Conservation (phyloP, 169 alveolate species). For the Ichthyophthirius multifiliis region DNA sequence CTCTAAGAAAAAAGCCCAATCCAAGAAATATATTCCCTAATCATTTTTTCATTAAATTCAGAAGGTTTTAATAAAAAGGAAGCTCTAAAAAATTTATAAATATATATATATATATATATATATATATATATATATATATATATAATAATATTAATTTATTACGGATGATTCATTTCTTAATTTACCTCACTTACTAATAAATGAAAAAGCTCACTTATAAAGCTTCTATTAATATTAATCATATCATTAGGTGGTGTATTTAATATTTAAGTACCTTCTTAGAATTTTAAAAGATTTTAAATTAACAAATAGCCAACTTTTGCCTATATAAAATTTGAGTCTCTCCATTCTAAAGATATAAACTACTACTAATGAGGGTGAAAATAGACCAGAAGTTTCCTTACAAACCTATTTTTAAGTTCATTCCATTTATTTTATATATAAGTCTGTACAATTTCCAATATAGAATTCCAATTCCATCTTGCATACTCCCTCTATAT, state of each 20-base stretch:
- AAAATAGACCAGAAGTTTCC: slow-evolving; percentile 8
- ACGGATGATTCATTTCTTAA: not conserved
- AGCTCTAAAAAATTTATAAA: too few species aligned
- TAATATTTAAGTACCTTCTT: not conserved
- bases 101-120: too few species aligned
- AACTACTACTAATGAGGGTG: slow-evolving; percentile 27
- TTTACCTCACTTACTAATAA: not conserved
- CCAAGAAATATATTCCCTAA: slow-evolving; percentile 70
- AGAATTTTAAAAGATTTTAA: slow-evolving; percentile 5
- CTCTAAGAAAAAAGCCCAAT: slow-evolving; percentile 56
- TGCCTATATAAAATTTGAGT: slow-evolving; percentile 18
- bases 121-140: too few species aligned
- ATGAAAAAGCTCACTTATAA: not conserved
- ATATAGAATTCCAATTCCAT: slow-evolving; percentile 42
- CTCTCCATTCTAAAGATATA: slow-evolving; percentile 29
- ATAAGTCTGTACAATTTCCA: slow-evolving; percentile 26
- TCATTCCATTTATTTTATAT: slow-evolving; percentile 10
- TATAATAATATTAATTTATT: too few species aligned
- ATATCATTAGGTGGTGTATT: not conserved
- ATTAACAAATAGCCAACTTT: slow-evolving; percentile 38
- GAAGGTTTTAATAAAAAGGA: not conserved
- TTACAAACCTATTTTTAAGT: slow-evolving; percentile 22
- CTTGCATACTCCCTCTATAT: not conserved
- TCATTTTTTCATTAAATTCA: slow-evolving; percentile 43
- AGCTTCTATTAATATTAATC: not conserved